Evolutionary conservation across 2,329 filamentous ascomycete genomes (phyloP).

Genomic region (Alternaria hordeiaustralica): DNA sequence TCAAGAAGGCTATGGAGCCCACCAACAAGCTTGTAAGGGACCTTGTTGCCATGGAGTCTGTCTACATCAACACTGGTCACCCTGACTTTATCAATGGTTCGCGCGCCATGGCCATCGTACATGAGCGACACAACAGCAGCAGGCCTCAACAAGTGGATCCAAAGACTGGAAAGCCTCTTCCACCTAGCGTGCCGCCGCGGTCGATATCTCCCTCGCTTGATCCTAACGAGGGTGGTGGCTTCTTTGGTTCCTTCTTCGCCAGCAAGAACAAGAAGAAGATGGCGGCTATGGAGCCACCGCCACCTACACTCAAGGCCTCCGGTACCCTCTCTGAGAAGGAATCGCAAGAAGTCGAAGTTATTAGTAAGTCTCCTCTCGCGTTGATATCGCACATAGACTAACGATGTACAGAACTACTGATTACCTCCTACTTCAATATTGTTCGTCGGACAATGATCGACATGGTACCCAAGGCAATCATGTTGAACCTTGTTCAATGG

Average conservation of each 20-base stretch:
- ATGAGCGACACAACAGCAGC: slow-evolving; percentile 80
- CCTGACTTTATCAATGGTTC: slow-evolving; percentile 98
- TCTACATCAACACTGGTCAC: slow-evolving; percentile 98
- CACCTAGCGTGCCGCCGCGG: slow-evolving; percentile 70
- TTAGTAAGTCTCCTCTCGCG: slow-evolving; percentile 69
- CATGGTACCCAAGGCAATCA: slow-evolving; percentile 99
- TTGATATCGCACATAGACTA: slow-evolving; percentile 15
- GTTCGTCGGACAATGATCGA: slow-evolving; percentile 98
- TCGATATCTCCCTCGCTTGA: slow-evolving; percentile 78
- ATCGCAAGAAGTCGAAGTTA: slow-evolving; percentile 95
- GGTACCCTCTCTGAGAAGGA: slow-evolving; percentile 94
- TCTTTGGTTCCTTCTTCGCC: slow-evolving; percentile 98
- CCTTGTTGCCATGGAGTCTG: slow-evolving; percentile 92
- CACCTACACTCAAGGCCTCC: slow-evolving; percentile 90
- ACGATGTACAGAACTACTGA: slow-evolving; percentile 75
- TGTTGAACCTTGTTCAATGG: slow-evolving; percentile 94
- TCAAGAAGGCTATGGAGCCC: slow-evolving; percentile 98
- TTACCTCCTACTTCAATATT: slow-evolving; percentile 97
- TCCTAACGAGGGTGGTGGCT: slow-evolving; percentile 69
- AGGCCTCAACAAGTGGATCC: slow-evolving; percentile 96
- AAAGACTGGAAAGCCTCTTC: slow-evolving; percentile 95
- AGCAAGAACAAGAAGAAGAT: slow-evolving; percentile 99
- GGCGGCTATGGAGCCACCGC: slow-evolving; percentile 97
- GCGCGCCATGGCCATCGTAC: slow-evolving; percentile 96
- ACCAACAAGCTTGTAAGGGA: slow-evolving; percentile 97